Base-by-base conservation (phyloP, 208 protist genomes). In the Leishmania turanica region DNA sequence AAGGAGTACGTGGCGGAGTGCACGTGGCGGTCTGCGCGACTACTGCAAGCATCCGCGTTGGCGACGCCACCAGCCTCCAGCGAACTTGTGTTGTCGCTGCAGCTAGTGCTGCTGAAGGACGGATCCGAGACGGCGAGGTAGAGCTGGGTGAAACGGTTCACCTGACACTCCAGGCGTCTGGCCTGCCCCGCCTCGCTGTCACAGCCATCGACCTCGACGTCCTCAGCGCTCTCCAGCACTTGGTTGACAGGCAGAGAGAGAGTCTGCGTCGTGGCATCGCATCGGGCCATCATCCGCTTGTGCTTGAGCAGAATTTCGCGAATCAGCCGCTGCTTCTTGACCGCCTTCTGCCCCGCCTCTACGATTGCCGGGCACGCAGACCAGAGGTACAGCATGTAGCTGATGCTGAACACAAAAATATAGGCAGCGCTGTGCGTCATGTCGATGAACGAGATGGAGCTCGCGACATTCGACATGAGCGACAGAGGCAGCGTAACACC, bases 401-500 rank as follows among this genome's bases (percentile, higher is more conserved):
- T 80, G 37, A 96, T 88, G 65, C 84, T 89, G 71, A 93, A 97
- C 34, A 96, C 83, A 65, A 97, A 96, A 51, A 95, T 95, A 84
- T 95, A 96, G 31, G 92, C 87, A 4, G 87, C 88, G 34, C 87
- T 88, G 37, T 84, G 72, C 13, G 78, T 80, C 62, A 89, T 79
- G 75, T 93, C 84, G 47, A 96, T 77, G 85, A 91, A 95, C 37
- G 72, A n/a, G 19, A 97, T 74, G 42, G 89, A 89, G 62, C 72
- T 74, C 6, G 90, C 81, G n/a, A 97, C 78, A 70, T 89, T 89
- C 56, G 90, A 85, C 53, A 97, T 60, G 60, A 97, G 78, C 2
- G 92, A 93, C 40, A 97, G 87, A 21, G 92, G 94, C 56, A 95
- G 84, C 49, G 94, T 94, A 6, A 97, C 87, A 71, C 85, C 89